Conservation (phyloP, 2,329 filamentous ascomycete species). For the Neonectria sp. region DNA sequence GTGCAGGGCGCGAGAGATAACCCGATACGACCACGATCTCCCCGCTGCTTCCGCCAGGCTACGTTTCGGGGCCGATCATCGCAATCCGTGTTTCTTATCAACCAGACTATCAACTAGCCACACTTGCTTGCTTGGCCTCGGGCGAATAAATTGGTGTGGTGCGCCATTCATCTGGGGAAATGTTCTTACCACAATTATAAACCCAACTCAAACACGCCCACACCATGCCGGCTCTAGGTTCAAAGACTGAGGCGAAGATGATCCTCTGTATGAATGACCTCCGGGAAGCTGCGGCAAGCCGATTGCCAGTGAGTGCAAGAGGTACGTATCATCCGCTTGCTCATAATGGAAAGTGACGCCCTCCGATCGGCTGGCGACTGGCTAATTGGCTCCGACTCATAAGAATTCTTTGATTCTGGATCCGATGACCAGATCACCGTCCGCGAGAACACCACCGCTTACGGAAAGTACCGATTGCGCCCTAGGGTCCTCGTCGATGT, state of each 20-base stretch:
- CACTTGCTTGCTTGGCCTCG: neutral
- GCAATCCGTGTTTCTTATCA: neutral
- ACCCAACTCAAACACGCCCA: neutral
- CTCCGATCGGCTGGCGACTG: neutral
- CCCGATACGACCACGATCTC: neutral
- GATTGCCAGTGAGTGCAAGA: neutral
- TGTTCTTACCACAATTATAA: neutral
- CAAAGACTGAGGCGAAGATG: neutral
- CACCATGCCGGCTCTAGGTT: neutral
- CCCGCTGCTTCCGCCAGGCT: too few species aligned
- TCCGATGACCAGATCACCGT: constrained; percentile 17
- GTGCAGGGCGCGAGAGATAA: neutral
- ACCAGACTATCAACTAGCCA: too few species aligned
- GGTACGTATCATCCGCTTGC: neutral
- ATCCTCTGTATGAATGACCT: neutral
- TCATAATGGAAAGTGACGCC: too few species aligned
- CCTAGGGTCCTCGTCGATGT: constrained; percentile 25
- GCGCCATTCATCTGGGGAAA: neutral
- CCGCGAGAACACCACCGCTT: constrained; percentile 9
- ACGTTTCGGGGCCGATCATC: neutral
- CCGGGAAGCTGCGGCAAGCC: neutral
- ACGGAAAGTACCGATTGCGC: constrained; percentile 16
- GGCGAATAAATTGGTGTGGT: neutral
- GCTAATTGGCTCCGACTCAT: neutral
- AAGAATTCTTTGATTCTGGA: constrained; percentile 23